A percentile compares a stretch with the other conserved stretches of the same genome.
Conservation (phyloP, 2,329 filamentous ascomycete species). For the Chrysoporthe austroafricana region DNA sequence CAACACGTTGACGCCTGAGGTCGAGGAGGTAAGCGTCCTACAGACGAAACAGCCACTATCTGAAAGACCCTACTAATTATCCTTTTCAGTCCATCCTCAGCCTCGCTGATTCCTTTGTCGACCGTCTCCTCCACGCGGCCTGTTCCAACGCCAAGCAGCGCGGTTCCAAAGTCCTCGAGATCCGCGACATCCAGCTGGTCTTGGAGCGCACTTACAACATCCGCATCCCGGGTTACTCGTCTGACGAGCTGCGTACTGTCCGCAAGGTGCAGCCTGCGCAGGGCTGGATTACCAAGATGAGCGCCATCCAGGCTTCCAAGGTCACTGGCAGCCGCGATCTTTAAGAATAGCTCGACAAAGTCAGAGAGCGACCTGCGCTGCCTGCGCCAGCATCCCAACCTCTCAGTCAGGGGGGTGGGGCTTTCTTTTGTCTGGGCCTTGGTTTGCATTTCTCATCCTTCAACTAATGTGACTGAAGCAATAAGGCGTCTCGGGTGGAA, state of each 20-base stretch:
- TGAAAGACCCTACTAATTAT: constrained; percentile 1
- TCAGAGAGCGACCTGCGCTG: not conserved
- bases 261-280: constrained; percentile 88
- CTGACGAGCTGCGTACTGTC: constrained; percentile 92
- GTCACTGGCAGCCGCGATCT: constrained; percentile 66
- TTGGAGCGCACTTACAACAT: constrained; percentile 88
- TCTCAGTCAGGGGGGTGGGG: no score
- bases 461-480: not conserved
- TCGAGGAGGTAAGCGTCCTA: constrained; percentile 79
- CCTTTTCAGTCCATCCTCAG: constrained; percentile 74
- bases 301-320: constrained; percentile 92
- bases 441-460: no score
- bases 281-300: constrained; percentile 96
- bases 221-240: constrained; percentile 89
- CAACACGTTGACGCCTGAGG: constrained; percentile 83
- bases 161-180: constrained; percentile 86
- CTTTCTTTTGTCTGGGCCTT: not conserved
- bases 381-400: not conserved
- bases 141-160: constrained; percentile 94
- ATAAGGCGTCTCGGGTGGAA: constrained; percentile 6
- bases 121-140: constrained; percentile 83
- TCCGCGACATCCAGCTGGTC: constrained; percentile 81
- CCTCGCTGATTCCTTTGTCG: constrained; percentile 92
- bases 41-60: not conserved
- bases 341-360: constrained; percentile 32